phyloP scores from a whole-genome alignment of 1,284 basidiomycete genomes.

The Vanrija sp. region DNA sequence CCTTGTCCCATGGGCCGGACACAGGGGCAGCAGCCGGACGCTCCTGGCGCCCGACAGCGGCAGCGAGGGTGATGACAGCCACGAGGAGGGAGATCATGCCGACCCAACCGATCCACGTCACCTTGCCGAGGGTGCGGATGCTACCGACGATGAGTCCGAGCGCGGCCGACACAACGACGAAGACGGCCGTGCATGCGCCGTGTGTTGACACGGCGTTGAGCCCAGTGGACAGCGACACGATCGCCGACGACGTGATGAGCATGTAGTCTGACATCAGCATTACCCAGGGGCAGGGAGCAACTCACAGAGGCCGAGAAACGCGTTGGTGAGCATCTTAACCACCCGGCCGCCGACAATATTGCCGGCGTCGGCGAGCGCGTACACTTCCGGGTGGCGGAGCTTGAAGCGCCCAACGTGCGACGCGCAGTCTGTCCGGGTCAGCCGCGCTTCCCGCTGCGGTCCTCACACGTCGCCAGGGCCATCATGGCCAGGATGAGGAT shows the following conservation, averaged over 20 bases:
- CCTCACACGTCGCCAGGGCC: slow-evolving; percentile 21
- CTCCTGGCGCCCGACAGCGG: slow-evolving; percentile 36
- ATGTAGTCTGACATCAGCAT: neutral
- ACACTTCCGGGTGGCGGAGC: slow-evolving; percentile 8
- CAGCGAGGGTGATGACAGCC: slow-evolving; percentile 33
- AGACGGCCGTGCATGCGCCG: slow-evolving; percentile 39
- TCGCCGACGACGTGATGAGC: slow-evolving; percentile 26
- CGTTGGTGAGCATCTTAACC: slow-evolving; percentile 23
- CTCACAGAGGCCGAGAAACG: slow-evolving; percentile 8
- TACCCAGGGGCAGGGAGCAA: neutral
- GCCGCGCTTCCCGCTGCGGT: neutral
- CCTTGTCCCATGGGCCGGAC: slow-evolving; percentile 33
- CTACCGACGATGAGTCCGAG: slow-evolving; percentile 9
- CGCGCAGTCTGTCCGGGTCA: neutral
- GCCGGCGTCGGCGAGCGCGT: slow-evolving; percentile 23
- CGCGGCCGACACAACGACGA: slow-evolving; percentile 25
- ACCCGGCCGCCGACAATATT: slow-evolving; percentile 15
- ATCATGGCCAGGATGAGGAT: slow-evolving; percentile 24
- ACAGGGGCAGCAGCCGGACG: slow-evolving; percentile 26
- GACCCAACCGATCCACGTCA: slow-evolving; percentile 37
- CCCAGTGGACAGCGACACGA: slow-evolving; percentile 29
- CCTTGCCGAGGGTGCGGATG: neutral
- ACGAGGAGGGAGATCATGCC: slow-evolving; percentile 23
- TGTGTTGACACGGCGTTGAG: slow-evolving; percentile 36
- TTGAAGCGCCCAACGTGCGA: slow-evolving; percentile 14